These are phyloP conservation scores for Phaeosphaeria sp. DNA, from an alignment of 2,329 filamentous ascomycete genomes.

Conservation along the genomic window DNA sequence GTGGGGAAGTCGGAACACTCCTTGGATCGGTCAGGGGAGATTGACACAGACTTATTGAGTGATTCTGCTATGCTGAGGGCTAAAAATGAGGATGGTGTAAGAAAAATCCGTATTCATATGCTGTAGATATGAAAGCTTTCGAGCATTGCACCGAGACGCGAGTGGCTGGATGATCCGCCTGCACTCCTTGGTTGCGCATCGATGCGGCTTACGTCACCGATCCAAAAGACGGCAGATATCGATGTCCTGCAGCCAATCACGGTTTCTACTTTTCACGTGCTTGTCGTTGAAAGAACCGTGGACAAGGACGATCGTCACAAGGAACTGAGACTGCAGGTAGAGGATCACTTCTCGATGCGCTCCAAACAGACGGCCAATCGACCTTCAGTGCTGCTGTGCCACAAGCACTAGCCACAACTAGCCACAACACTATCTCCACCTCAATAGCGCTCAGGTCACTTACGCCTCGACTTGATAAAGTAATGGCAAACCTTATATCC, in stretches of 20 bases:
- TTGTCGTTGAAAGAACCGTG: neutral
- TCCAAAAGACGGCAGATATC: neutral
- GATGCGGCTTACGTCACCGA: neutral
- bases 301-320: neutral
- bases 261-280: neutral
- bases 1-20: neutral
- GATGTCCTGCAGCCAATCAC: neutral
- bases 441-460: neutral
- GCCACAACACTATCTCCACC: neutral
- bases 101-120: neutral
- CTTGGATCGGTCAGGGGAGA: neutral
- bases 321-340: neutral
- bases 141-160: neutral
- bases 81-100: neutral
- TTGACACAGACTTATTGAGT: neutral
- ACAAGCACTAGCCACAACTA: neutral
- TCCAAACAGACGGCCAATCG: slow-evolving; percentile 5
- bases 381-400: neutral
- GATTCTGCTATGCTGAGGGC: neutral
- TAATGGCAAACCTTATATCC: no score
- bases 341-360: neutral
- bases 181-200: neutral
- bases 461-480: neutral
- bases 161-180: neutral
- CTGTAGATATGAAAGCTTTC: neutral